These are phyloP conservation scores for Teunomyces lycoperdinae DNA, from an alignment of 805 yeast species.

Conservation along the genomic window DNA sequence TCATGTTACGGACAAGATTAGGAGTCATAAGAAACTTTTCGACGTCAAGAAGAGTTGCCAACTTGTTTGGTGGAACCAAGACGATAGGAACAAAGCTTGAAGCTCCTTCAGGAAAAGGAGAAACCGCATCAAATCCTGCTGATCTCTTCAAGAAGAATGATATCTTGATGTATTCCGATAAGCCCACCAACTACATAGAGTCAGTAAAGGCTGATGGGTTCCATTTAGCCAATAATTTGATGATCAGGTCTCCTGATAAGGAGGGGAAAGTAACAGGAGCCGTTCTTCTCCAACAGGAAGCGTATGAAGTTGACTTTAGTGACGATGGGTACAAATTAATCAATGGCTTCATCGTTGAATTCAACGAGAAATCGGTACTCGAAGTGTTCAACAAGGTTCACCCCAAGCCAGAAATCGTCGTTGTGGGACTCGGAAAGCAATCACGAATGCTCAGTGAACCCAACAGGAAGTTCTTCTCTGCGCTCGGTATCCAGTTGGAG, in stretches of 20 bases:
- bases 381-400: constrained; percentile 52
- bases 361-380: constrained; percentile 40
- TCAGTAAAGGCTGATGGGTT: constrained; percentile 53
- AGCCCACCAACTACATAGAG: constrained; percentile 43
- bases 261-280: constrained; percentile 43
- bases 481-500: constrained; percentile 69
- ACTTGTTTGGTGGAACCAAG: constrained; percentile 32
- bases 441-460: constrained; percentile 61
- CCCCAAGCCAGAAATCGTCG: constrained; percentile 76
- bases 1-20: neutral
- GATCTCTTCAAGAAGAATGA: constrained; percentile 44
- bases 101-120: constrained; percentile 38
- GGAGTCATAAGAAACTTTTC: neutral
- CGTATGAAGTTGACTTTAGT: constrained; percentile 55
- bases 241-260: constrained; percentile 42
- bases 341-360: constrained; percentile 53
- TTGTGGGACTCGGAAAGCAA: constrained; percentile 66
- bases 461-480: constrained; percentile 47
- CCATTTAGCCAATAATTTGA: constrained; percentile 52
- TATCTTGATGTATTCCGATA: constrained; percentile 39
- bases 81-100: constrained; percentile 8
- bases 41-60: neutral
- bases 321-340: constrained; percentile 43
- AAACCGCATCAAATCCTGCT: constrained; percentile 40
- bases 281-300: constrained; percentile 53